phyloP scores from a whole-genome alignment of 2,329 filamentous ascomycete genomes.

The Fusarium transvaalense region DNA sequence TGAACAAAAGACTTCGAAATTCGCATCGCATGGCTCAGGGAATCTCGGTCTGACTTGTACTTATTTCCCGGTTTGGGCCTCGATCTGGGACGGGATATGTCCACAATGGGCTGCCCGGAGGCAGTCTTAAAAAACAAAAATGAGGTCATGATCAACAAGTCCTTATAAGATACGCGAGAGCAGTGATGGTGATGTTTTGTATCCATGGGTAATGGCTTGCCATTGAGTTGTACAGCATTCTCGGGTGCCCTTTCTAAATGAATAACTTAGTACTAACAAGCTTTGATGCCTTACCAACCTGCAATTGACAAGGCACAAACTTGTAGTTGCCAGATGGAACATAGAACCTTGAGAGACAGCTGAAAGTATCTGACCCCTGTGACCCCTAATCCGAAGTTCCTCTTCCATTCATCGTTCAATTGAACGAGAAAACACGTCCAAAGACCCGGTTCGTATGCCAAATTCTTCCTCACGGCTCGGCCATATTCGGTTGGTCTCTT shows the following conservation, averaged over 20 bases:
- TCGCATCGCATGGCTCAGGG: slow-evolving; percentile 57
- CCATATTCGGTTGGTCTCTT: slow-evolving; percentile 22
- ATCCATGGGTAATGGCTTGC: neutral
- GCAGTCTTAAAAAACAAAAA: slow-evolving; percentile 54
- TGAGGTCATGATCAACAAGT: slow-evolving; percentile 55
- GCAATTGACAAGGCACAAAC: slow-evolving; percentile 2
- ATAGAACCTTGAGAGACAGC: slow-evolving; percentile 10
- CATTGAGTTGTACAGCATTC: neutral
- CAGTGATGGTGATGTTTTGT: slow-evolving; percentile 2
- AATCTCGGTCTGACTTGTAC: slow-evolving; percentile 56
- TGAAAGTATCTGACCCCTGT: neutral
- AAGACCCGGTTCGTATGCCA: neutral
- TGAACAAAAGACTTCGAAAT: slow-evolving; percentile 51
- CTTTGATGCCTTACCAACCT: slow-evolving; percentile 16
- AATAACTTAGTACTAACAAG: neutral
- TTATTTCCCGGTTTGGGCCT: slow-evolving; percentile 55
- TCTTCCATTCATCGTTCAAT: neutral
- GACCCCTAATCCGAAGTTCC: neutral
- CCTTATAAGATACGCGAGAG: slow-evolving; percentile 6
- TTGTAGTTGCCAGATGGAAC: too few relatives aligned
- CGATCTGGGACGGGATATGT: slow-evolving; percentile 53
- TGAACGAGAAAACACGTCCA: neutral
- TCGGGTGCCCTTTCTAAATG: slow-evolving; percentile 1
- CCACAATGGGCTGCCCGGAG: slow-evolving; percentile 51
- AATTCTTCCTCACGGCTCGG: slow-evolving; percentile 7